These are phyloP conservation scores for Geranomyces variabilis DNA, from an alignment of 192 early-diverging fungal species.

Conservation along the genomic window DNA sequence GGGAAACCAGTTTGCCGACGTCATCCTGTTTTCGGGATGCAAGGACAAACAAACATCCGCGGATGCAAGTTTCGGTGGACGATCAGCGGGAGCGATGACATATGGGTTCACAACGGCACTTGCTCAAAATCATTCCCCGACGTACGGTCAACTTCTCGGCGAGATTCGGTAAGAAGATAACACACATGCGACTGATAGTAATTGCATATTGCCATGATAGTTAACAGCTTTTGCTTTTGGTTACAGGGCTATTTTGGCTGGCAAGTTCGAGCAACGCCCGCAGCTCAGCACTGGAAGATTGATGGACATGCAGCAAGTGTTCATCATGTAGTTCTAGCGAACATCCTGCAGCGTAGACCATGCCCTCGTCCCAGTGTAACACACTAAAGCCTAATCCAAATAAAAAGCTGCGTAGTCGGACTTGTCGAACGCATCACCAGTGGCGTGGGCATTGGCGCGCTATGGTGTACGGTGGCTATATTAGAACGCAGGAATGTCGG, in stretches of 20 bases:
- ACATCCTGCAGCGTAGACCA: too few species aligned
- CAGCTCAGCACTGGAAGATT: conserved; percentile 35
- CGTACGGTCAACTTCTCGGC: conserved; percentile 44
- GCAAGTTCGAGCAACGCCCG: conserved; percentile 40
- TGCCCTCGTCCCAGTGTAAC: too few species aligned
- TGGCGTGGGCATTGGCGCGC: too few species aligned
- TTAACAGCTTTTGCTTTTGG: not conserved
- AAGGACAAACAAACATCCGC: conserved; percentile 72
- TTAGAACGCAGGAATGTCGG: too few species aligned
- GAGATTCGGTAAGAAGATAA: conserved; percentile 24
- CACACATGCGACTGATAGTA: not conserved
- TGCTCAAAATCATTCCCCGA: conserved; percentile 1
- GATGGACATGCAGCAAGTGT: conserved; percentile 45
- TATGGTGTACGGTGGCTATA: too few species aligned
- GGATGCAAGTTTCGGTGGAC: conserved; percentile 45
- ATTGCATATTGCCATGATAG: too few species aligned
- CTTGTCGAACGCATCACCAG: too few species aligned
- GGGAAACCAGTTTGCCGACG: conserved; percentile 56
- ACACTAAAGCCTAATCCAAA: too few species aligned
- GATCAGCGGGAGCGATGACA: conserved; percentile 47
- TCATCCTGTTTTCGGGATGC: conserved; percentile 71
- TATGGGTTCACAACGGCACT: conserved; percentile 46
- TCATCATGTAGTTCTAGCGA: conserved; percentile 42
- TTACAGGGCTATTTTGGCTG: too few species aligned
- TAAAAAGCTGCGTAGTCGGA: too few species aligned